Evolutionary conservation across 768 basidiomycete species (phyloP).

Genomic region (Tricholoma furcatifolium): DNA sequence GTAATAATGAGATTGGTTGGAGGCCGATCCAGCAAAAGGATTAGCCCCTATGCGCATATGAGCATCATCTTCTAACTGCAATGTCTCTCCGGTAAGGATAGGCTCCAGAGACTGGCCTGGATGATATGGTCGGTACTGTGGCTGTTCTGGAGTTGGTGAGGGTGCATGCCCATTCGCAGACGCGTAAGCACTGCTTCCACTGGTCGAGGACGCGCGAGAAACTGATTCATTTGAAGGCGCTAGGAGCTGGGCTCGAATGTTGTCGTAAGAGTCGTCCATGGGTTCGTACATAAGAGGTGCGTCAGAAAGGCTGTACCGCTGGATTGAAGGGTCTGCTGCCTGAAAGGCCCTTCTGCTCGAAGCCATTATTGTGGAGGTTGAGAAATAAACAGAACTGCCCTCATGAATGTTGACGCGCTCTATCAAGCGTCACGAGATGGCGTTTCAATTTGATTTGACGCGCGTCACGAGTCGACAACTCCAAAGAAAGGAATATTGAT

Average conservation of each 20-base stretch:
- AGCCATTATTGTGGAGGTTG: conserved; percentile 7
- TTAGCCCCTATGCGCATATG: conserved; percentile 19
- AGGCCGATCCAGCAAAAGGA: conserved; percentile 23
- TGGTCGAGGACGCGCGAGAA: conserved; percentile 4
- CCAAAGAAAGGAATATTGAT: no score
- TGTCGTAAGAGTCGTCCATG: conserved; percentile 4
- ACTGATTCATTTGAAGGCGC: neutral
- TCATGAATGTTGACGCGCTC: conserved; percentile 6
- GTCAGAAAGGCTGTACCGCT: conserved; percentile 14
- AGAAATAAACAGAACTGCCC: neutral
- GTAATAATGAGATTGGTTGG: conserved; percentile 30
- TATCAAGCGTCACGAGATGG: conserved; percentile 10
- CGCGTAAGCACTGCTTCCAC: neutral
- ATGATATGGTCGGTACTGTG: conserved; percentile 47
- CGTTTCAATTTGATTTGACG: no score
- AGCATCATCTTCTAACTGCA: conserved; percentile 44
- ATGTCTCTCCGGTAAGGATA: conserved; percentile 64
- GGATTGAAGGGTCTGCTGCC: conserved; percentile 11
- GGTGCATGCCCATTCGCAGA: neutral
- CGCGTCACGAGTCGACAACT: no score
- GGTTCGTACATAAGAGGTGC: conserved; percentile 1
- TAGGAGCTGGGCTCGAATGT: conserved; percentile 6
- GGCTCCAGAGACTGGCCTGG: conserved; percentile 62
- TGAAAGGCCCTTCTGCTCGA: conserved; percentile 12
- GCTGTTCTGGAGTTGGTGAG: neutral